Percentiles rank a stretch among this genome's conserved stretches.
Evolutionary conservation across 208 protist genomes (phyloP).

Genomic region (Leishmania mexicana): DNA sequence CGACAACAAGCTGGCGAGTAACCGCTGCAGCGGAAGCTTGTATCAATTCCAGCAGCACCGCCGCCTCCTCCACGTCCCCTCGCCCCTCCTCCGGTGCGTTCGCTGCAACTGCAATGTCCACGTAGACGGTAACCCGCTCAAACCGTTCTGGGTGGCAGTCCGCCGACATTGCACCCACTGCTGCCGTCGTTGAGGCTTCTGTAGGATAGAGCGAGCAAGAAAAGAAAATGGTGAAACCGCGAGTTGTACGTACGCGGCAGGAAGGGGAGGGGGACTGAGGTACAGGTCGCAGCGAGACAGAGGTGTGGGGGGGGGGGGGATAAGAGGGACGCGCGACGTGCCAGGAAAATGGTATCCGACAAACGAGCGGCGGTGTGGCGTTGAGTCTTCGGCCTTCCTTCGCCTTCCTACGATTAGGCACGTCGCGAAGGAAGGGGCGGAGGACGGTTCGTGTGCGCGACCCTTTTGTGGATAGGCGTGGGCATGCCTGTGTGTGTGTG

Average conservation of each 20-base stretch:
- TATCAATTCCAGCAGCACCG: constrained; percentile 2
- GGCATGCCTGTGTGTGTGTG: not conserved
- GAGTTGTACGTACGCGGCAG: not conserved
- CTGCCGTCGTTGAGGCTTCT: not conserved
- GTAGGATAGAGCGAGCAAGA: not conserved
- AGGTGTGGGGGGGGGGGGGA: not conserved
- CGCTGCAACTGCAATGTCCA: constrained; percentile 5
- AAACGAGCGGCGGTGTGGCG: not conserved
- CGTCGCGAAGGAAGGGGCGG: not conserved
- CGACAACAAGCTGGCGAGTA: not conserved
- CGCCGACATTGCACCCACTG: not conserved
- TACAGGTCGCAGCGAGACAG: not conserved
- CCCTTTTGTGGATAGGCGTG: not conserved
- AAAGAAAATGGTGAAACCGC: not conserved
- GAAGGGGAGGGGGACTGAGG: no score
- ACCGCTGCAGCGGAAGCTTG: constrained; percentile 3
- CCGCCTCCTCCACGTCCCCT: not conserved
- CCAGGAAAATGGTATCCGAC: not conserved
- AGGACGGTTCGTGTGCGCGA: not conserved
- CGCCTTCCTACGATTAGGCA: not conserved
- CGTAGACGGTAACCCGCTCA: constrained; percentile 27
- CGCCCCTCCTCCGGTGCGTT: not conserved
- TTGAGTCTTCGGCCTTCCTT: not conserved
- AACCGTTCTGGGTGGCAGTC: constrained; percentile 13
- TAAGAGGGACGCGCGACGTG: no score